Percentiles rank a stretch among this genome's conserved stretches.
These are phyloP conservation scores for Paracoccidioides brasiliensis DNA, from an alignment of 2,329 filamentous ascomycete species.

Conservation along the genomic window DNA sequence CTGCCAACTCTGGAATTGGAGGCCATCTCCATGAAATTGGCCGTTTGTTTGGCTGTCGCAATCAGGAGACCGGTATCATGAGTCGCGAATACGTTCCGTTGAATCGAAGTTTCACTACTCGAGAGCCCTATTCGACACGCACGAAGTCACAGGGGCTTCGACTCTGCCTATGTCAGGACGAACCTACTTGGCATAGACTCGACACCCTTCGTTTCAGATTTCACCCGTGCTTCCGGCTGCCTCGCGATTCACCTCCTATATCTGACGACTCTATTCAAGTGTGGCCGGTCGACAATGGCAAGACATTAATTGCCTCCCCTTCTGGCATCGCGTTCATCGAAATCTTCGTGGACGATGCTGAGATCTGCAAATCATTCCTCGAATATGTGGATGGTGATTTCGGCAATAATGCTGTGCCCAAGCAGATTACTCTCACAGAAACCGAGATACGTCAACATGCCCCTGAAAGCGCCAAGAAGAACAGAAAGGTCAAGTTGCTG, in stretches of 20 bases:
- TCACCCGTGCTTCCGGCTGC: slow-evolving; percentile 79
- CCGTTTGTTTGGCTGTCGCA: slow-evolving; percentile 78
- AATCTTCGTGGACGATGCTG: slow-evolving; percentile 66
- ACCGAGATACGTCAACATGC: slow-evolving; percentile 57
- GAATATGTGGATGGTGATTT: slow-evolving; percentile 57
- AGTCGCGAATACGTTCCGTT: slow-evolving; percentile 71
- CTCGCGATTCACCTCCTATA: slow-evolving; percentile 53
- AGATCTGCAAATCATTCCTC: slow-evolving; percentile 65
- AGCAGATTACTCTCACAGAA: slow-evolving; percentile 63
- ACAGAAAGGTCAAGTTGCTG: slow-evolving; percentile 51
- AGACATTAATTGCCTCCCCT: slow-evolving; percentile 61
- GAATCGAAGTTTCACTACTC: slow-evolving; percentile 67
- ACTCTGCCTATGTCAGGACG: slow-evolving; percentile 60
- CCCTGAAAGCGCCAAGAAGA: slow-evolving; percentile 59
- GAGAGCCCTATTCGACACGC: slow-evolving; percentile 75
- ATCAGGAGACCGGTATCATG: slow-evolving; percentile 89
- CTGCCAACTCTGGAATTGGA: slow-evolving; percentile 87
- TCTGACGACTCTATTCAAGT: slow-evolving; percentile 69
- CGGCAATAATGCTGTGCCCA: slow-evolving; percentile 46
- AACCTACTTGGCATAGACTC: slow-evolving; percentile 83
- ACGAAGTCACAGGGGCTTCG: slow-evolving; percentile 69
- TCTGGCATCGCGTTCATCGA: slow-evolving; percentile 80
- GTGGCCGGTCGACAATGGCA: slow-evolving; percentile 68
- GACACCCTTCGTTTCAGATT: slow-evolving; percentile 79
- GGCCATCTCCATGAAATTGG: slow-evolving; percentile 86